phyloP scores from a whole-genome alignment of 768 basidiomycete genomes.

The Sporobolomyces roseus region DNA sequence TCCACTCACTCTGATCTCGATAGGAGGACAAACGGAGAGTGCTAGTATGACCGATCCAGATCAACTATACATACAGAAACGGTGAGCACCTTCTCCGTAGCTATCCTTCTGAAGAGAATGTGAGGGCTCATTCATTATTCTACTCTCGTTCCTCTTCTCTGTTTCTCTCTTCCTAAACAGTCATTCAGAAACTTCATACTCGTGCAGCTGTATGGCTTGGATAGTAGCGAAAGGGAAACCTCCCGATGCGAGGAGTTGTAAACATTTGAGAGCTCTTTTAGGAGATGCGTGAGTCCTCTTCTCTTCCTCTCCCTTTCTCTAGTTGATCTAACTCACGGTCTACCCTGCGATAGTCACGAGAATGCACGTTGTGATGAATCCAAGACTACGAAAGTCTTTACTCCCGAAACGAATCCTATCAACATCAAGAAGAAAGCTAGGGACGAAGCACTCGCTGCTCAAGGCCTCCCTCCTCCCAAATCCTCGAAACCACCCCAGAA shows the following conservation, averaged over 20 bases:
- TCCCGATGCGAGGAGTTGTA: constrained; percentile 30
- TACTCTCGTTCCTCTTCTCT: not conserved
- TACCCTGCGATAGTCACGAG: not conserved
- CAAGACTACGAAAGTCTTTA: constrained; percentile 9
- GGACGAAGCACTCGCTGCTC: not conserved
- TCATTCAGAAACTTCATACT: constrained; percentile 1
- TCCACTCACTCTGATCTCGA: not conserved
- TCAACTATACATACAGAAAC: not conserved
- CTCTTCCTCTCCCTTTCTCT: not conserved
- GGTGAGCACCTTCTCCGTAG: not conserved
- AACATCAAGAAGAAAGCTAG: constrained; percentile 9
- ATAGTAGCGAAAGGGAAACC: not conserved
- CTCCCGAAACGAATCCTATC: not conserved
- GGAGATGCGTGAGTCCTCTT: constrained; percentile 35
- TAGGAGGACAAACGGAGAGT: not conserved
- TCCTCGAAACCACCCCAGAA: constrained; percentile 16
- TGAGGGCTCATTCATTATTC: not conserved
- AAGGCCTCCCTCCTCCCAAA: not conserved
- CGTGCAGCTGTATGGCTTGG: constrained; percentile 31
- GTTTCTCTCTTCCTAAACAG: not conserved
- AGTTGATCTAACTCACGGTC: not conserved
- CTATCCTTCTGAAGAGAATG: not conserved
- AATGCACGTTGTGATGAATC: constrained; percentile 17
- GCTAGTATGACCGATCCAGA: not conserved
- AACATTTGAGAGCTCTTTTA: constrained; percentile 30